Conservation (phyloP, 2,329 filamentous ascomycete species). For the Sporothrix pallida region DNA sequence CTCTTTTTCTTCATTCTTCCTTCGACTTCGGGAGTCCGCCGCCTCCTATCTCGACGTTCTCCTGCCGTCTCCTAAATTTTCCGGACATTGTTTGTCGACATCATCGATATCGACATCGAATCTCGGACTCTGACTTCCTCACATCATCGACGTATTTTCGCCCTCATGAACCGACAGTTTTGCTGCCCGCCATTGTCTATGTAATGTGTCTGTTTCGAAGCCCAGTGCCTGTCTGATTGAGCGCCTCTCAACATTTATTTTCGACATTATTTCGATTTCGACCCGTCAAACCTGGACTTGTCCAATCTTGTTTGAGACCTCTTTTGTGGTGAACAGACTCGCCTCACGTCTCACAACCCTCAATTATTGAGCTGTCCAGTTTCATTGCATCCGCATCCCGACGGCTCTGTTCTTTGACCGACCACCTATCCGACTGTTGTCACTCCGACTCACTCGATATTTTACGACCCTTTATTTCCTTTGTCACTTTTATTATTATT, state of each 20-base stretch:
- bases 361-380: background rate
- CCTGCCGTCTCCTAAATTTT: background rate
- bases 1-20: background rate
- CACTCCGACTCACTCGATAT: background rate
- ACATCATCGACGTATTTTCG: background rate
- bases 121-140: background rate
- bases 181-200: background rate
- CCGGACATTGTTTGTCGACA: background rate
- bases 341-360: constrained; percentile 20
- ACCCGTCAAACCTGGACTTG: background rate
- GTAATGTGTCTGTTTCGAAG: constrained; percentile 13
- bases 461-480: background rate
- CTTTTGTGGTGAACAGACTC: background rate
- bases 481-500: background rate
- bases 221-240: background rate
- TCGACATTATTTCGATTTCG: background rate
- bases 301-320: constrained; percentile 22
- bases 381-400: constrained; percentile 9
- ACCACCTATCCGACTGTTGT: background rate
- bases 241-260: background rate
- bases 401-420: background rate
- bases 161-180: constrained; percentile 24
- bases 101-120: background rate
- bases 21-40: background rate
- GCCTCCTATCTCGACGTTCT: background rate